Conservation (phyloP, 2,329 filamentous ascomycete genomes). For the Cladosporium sp. region DNA sequence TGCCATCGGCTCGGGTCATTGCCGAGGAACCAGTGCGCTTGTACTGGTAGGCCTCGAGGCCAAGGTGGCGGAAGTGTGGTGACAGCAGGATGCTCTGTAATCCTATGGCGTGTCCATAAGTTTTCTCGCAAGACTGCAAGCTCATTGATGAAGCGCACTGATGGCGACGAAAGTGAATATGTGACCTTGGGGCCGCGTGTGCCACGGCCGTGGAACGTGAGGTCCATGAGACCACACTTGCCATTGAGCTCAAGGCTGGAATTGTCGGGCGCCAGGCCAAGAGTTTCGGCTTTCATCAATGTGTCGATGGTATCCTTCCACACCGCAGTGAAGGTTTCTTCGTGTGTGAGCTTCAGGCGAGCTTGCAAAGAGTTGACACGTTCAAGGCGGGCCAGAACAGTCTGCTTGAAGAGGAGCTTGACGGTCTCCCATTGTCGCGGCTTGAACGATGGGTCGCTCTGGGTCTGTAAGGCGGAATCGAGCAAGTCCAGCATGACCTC, state of each 20-base stretch:
- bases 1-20: conserved; percentile 9
- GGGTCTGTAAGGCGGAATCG: conserved; percentile 34
- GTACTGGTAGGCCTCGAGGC: conserved; percentile 40
- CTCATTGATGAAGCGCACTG: conserved; percentile 40
- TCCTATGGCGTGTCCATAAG: conserved; percentile 37
- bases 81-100: conserved; percentile 29
- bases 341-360: conserved; percentile 24
- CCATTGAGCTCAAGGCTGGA: conserved; percentile 23
- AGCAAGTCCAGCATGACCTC: conserved; percentile 35
- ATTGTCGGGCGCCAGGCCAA: conserved; percentile 1
- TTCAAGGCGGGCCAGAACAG: conserved; percentile 24
- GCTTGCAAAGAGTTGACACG: conserved; percentile 25
- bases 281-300: conserved; percentile 26
- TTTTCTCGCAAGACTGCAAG: conserved; percentile 39
- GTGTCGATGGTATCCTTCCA: conserved; percentile 35
- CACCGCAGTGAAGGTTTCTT: conserved; percentile 27
- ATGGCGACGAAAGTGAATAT: conserved; percentile 26
- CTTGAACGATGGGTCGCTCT: conserved; percentile 40
- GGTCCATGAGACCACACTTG: conserved; percentile 23
- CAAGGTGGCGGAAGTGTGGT: conserved; percentile 34
- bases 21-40: conserved; percentile 32
- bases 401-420: conserved; percentile 22
- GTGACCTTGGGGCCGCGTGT: background rate
- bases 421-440: conserved; percentile 23
- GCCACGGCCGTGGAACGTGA: background rate